Base-by-base conservation (phyloP, 108 stramenopile genomes). In the Cyclotella distinguenda region DNA sequence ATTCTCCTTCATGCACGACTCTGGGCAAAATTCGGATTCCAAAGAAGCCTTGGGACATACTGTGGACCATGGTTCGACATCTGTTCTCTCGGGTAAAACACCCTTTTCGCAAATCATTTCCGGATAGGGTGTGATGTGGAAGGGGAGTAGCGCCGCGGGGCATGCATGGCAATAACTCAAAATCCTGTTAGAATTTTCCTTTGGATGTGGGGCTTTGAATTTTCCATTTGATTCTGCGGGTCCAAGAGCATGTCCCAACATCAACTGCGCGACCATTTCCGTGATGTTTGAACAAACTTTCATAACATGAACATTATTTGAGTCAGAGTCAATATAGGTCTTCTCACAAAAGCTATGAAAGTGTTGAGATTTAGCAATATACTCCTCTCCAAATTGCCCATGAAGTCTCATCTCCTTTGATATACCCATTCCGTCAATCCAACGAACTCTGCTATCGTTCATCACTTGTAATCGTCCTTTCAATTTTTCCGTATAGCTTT, bases 301-400 rank as follows among this genome's bases (percentile, higher is more conserved):
- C 50, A 52, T 64, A 6, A 38, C 26, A 34, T 52, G 18, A n/a
- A 16, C 36, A 51, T 51, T 26, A 27, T n/a, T n/a, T n/a, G n/a
- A 36, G 18, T 52, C 35, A 0, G 7, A 11, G 40, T 50, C 50
- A 26, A 38, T 21, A 23, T 39, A 38, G 7, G 48, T 59, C 11
- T 60, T 49, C 15, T 51, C 45, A 34, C 74, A 76, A 34, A 44
- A 44, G 25, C 38, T 60, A 67, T 76, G 74, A 46, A 76, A 76
- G 51, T 76, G 74, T 45, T 45, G 15, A n/a, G 44, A 45, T 16
- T n/a, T n/a, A 16, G 44, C n/a, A n/a, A 45, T 16, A 8, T 18
- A 5, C 5, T 45, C n/a, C 18, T 8, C 12, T 5, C 44, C 44
- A n/a, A 15, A 45, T n/a, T 45, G 15, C 4, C 44, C 44, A n/a